Base-by-base conservation (phyloP, 2,329 filamentous ascomycete genomes). In the Colletotrichum sp. region DNA sequence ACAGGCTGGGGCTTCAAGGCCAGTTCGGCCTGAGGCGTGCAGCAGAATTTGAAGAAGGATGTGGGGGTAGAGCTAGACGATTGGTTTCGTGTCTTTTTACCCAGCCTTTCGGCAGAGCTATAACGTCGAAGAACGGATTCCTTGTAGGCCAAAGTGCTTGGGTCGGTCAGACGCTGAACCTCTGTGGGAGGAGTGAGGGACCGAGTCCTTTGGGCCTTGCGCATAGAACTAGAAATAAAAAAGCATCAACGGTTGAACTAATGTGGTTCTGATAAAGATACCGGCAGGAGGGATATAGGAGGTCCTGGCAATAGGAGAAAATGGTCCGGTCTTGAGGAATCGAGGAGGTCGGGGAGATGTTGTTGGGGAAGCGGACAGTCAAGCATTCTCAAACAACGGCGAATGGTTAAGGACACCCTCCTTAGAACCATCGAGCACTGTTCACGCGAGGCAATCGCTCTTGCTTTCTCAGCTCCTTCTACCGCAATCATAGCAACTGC, bases 141-240 rank as follows among this genome's bases (percentile, higher is more conserved):
- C 26, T 71, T 74, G 30, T 62, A 66, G 71, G 57, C 68, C n/a
- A 65, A 69, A 7, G 65, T 24, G 3, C 9, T 66, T 36, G 75
- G 75, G 26, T 76, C 57, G 18, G 75, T 66, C 16, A 68, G 15
- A 30, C 59, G 76, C 18, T 59, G 71, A 44, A 66, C 67, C 62
- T 77, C 76, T 34, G 75, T 71, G 7, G 64, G 30, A 16, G 71
- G 75, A n/a, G 75, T 77, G 28, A 72, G 32, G 39, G 71, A 75
- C 65, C 64, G 76, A 57, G 63, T 60, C 30, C 36, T 55, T 24
- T 34, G 30, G 36, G 59, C 64, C 26, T 63, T 18, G 26, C 32
- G 65, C 63, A 77, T 77, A 73, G 24, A 36, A 16, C 7, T 69
- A 67, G 44, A 10, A 55, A 15, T 5, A 18, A 69, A 4, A 18